Evolutionary conservation across 352 stramenopile species (phyloP).

Genomic region (Pythium brachiatum): DNA sequence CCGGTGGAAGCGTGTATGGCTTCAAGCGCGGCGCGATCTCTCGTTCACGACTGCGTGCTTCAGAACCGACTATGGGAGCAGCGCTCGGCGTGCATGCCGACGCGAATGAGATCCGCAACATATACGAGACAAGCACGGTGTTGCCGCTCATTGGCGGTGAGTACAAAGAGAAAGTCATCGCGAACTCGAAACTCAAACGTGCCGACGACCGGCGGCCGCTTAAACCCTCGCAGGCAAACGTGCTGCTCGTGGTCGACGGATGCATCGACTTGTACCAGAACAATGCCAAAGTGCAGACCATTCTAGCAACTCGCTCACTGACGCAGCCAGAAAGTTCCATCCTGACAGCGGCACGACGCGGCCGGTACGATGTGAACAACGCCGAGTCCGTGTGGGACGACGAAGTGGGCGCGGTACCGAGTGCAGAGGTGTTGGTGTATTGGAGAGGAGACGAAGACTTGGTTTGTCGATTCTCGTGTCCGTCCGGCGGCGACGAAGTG

Average conservation of each 20-base stretch:
- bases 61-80: constrained; percentile 41
- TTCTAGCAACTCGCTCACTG: constrained; percentile 29
- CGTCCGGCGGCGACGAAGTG: constrained; percentile 56
- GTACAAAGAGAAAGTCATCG: constrained; percentile 45
- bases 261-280: constrained; percentile 48
- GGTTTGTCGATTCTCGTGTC: constrained; percentile 62
- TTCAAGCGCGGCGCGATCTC: neutral
- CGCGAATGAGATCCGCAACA: constrained; percentile 34
- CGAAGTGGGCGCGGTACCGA: constrained; percentile 6
- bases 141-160: constrained; percentile 60
- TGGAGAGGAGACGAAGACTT: constrained; percentile 58
- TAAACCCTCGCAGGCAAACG: constrained; percentile 29
- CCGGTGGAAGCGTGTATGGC: constrained; percentile 10
- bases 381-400: constrained; percentile 25
- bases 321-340: constrained; percentile 9
- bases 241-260: constrained; percentile 57
- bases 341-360: constrained; percentile 15
- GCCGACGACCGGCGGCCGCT: constrained; percentile 35
- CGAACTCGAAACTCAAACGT: constrained; percentile 44
- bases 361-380: constrained; percentile 16
- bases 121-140: constrained; percentile 62
- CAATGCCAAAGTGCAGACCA: constrained; percentile 38
- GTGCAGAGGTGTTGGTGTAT: constrained; percentile 46
- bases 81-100: constrained; percentile 44
- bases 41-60: neutral